Conservation (phyloP, 148 eudicot species). For the Fagopyrum tataricum region DNA sequence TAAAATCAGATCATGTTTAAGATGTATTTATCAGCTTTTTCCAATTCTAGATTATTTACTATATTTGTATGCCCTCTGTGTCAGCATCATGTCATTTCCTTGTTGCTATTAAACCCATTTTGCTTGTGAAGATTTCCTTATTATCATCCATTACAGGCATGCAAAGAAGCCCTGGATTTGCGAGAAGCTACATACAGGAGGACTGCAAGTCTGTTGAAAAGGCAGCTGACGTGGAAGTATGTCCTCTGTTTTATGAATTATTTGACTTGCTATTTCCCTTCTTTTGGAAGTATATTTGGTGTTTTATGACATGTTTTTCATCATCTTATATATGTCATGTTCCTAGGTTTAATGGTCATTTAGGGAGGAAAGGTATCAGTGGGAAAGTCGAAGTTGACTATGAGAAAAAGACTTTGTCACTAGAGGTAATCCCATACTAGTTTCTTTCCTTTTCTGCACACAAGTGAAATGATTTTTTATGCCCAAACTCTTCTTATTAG, state of each 20-base stretch:
- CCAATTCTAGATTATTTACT: not conserved
- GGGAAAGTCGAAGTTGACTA: slow-evolving; percentile 65
- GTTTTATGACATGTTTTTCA: slow-evolving; percentile 3
- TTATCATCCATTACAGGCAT: slow-evolving; percentile 36
- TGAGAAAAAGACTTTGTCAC: slow-evolving; percentile 62
- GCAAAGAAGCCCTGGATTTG: slow-evolving; percentile 46
- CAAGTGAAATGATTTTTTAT: not conserved
- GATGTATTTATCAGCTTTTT: not conserved
- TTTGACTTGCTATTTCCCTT: not conserved
- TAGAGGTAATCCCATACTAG: slow-evolving; percentile 51
- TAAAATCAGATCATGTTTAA: not conserved
- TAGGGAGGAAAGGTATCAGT: slow-evolving; percentile 85
- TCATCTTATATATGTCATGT: not conserved
- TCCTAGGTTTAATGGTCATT: slow-evolving; percentile 79
- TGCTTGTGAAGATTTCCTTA: not conserved
- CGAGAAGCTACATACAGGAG: slow-evolving; percentile 59
- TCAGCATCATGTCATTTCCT: not conserved
- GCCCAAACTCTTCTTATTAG: not conserved
- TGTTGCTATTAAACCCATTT: not conserved
- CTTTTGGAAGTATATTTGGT: not conserved
- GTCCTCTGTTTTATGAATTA: slow-evolving; percentile 18
- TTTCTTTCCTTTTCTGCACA: not conserved
- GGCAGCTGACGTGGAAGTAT: slow-evolving; percentile 86
- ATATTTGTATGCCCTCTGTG: not conserved
- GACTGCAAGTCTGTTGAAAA: slow-evolving; percentile 60